Evolutionary conservation across 305 asterid species (phyloP), one percentile per base, ranked within the genome.

Genomic region (Fraxinus nigra): DNA sequence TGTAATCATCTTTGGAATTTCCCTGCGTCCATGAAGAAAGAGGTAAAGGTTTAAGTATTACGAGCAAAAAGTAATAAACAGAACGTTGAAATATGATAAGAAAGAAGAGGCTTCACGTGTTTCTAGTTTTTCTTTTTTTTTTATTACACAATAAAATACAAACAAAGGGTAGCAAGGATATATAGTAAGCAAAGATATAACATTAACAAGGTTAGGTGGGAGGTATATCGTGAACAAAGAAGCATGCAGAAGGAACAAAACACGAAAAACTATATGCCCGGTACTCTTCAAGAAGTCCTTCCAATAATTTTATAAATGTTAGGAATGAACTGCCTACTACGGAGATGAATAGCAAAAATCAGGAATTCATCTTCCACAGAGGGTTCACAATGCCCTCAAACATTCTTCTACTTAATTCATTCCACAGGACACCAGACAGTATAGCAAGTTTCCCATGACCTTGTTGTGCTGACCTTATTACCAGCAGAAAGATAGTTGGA

Each of bases 1-100:
- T 70, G 92, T 93, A 30, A 94, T 93, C 87, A 91, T 79, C 78
- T 86, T 87, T 48, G 91, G 92, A 72, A 94, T 90, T 82, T 85
- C 97, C 87, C 99, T 96, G 86, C 86, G 82, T 82, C 81, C 78
- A 78, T 77, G 85, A 38, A 82, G 32, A 51, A 59, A 78, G 81
- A 63, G 75, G 76, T 79, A 75, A 46, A 84, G 35, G 33, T 72
- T 78, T 38, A 56, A 73, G 70, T 61, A 79, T 3, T 14, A 61
- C 13, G 72, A 72, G 54, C 43, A 37, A 18, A 77, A 18, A 26
- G 65, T 43, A 43, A 67, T 10, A 75, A 43, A 40, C 16, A 18
- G n/a, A 79, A 76, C 63, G 34, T 26, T 69, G 32, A 34, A 7
- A 2, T 61, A 77, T 10, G 48, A 80, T 56, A 61, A 83, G 73